Conservation (phyloP, 129 eudicot genomes). For the Pittosporum tobira region DNA sequence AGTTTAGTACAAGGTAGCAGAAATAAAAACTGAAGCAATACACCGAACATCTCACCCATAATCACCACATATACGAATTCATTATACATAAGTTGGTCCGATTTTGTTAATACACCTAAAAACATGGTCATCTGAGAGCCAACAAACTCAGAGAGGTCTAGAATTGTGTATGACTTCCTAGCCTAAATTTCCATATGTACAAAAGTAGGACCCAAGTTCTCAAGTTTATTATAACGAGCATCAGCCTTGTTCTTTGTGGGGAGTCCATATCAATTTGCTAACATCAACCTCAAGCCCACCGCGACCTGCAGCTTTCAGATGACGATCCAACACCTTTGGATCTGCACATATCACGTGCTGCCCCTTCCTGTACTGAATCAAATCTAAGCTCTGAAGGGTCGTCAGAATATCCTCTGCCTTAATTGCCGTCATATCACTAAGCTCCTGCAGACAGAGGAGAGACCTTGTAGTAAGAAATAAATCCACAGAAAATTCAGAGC, state of each 20-base stretch:
- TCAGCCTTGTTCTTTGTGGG: constrained; percentile 85
- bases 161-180: not conserved
- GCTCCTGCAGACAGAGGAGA: constrained; percentile 48
- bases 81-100: not conserved
- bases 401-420: constrained; percentile 80
- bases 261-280: constrained; percentile 94
- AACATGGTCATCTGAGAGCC: not conserved
- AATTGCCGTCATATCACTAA: constrained; percentile 96
- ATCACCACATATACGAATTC: no score
- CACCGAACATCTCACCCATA: no score
- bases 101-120: not conserved
- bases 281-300: constrained; percentile 92
- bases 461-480: no score
- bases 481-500: no score
- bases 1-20: no score
- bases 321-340: constrained; percentile 92
- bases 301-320: constrained; percentile 93
- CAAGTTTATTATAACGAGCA: constrained; percentile 2
- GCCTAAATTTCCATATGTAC: not conserved
- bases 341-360: constrained; percentile 96
- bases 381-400: constrained; percentile 76
- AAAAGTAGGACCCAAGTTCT: not conserved
- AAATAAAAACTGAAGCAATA: no score
- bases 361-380: constrained; percentile 91
- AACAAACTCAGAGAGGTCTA: not conserved